Evolutionary conservation across 768 basidiomycete genomes (phyloP).

Genomic region (Serendipita vermifera): DNA sequence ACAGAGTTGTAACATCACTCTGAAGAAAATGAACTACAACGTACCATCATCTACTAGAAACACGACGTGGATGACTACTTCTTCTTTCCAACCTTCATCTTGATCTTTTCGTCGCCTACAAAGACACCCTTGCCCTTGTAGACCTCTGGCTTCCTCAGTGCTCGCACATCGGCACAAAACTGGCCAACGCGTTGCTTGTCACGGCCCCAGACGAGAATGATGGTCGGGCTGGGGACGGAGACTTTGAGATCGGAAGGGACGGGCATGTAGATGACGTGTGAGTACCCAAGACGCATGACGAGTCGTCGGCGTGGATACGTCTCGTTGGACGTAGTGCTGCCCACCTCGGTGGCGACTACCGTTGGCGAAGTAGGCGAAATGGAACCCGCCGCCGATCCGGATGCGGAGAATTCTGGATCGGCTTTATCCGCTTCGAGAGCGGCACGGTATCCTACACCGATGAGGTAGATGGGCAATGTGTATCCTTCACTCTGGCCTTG

Average conservation of each 20-base stretch:
- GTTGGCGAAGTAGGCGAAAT: not conserved
- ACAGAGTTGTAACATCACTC: too few relatives aligned
- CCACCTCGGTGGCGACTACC: not conserved
- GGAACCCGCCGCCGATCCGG: slow-evolving; percentile 14
- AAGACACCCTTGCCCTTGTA: slow-evolving; percentile 99
- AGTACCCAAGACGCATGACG: slow-evolving; percentile 86
- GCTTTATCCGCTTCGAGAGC: slow-evolving; percentile 71
- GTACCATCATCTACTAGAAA: not conserved
- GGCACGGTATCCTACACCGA: slow-evolving; percentile 90
- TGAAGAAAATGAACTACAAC: too few relatives aligned
- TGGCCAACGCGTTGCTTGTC: slow-evolving; percentile 81
- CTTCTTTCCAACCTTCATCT: slow-evolving; percentile 88
- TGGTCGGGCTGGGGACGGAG: slow-evolving; percentile 69
- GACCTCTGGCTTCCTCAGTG: slow-evolving; percentile 82
- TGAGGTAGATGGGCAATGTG: slow-evolving; percentile 68
- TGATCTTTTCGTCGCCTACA: slow-evolving; percentile 82
- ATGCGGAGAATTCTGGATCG: slow-evolving; percentile 20
- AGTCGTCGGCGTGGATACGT: slow-evolving; percentile 24
- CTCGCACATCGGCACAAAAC: slow-evolving; percentile 76
- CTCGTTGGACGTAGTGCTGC: not conserved
- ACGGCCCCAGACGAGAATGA: slow-evolving; percentile 67
- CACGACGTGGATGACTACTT: slow-evolving; percentile 42
- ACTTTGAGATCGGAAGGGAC: slow-evolving; percentile 73
- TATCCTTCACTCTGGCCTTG: slow-evolving; percentile 83
- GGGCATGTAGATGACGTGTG: slow-evolving; percentile 72